Evolutionary conservation across 208 protist species (phyloP).

Genomic region (Phytomonas sp.): DNA sequence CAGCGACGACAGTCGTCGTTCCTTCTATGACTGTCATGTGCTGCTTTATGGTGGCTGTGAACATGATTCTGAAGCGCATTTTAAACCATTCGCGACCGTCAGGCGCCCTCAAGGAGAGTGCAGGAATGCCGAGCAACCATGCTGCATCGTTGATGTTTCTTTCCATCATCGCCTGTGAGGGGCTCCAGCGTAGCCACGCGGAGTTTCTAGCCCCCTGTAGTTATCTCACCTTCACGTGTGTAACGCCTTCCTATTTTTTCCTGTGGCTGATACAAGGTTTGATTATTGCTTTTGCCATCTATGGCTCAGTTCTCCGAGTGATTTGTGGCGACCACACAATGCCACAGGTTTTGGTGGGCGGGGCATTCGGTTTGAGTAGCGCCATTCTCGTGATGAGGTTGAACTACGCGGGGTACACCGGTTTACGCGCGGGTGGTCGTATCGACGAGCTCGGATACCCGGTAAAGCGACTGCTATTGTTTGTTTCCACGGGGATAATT

Average conservation of each 20-base stretch:
- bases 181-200: constrained; percentile 15
- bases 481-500: constrained; percentile 8
- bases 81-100: constrained; percentile 39
- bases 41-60: constrained; percentile 29
- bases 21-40: constrained; percentile 28
- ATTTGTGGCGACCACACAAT: constrained; percentile 36
- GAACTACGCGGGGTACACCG: constrained; percentile 31
- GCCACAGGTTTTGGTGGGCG: constrained; percentile 37
- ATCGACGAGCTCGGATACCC: constrained; percentile 27
- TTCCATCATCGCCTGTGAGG: constrained; percentile 16
- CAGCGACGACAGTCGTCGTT: constrained; percentile 23
- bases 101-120: constrained; percentile 37
- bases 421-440: constrained; percentile 19
- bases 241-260: background rate
- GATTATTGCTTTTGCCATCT: constrained; percentile 28
- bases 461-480: constrained; percentile 14
- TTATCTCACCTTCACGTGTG: no score
- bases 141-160: constrained; percentile 43
- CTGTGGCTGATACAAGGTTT: constrained; percentile 17
- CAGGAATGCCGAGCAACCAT: constrained; percentile 69
- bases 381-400: constrained; percentile 13
- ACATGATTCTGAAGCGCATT: constrained; percentile 37
- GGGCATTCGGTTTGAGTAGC: constrained; percentile 17
- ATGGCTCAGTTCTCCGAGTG: constrained; percentile 27
- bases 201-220: no score